A percentile compares a stretch with the other conserved stretches of the same genome.
Conservation (phyloP, 805 yeast genomes). For the Citeromyces nyonsensis region DNA sequence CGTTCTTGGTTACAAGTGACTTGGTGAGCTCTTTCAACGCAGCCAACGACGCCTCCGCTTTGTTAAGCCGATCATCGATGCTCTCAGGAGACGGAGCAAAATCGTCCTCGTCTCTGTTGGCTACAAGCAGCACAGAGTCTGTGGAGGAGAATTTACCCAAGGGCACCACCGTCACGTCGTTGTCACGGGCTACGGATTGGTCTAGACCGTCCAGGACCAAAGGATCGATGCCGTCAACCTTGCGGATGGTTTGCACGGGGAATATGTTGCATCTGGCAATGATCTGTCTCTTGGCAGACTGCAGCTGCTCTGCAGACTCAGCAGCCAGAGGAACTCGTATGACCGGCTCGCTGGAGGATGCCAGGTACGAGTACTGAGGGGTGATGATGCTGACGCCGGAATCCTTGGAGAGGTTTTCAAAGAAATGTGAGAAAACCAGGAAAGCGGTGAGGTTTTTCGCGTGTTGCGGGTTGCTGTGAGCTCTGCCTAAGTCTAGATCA, state of each 20-base stretch:
- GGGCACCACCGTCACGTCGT: slow-evolving; percentile 42
- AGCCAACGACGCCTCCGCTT: slow-evolving; percentile 38
- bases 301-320: slow-evolving; percentile 7
- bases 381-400: slow-evolving; percentile 25
- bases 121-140: slow-evolving; percentile 37
- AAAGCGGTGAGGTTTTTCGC: slow-evolving; percentile 63
- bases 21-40: slow-evolving; percentile 42
- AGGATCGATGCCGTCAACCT: slow-evolving; percentile 49
- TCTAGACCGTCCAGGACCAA: slow-evolving; percentile 36
- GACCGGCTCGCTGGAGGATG: slow-evolving; percentile 12
- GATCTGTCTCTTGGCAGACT: slow-evolving; percentile 53
- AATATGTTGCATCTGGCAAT: slow-evolving; percentile 60
- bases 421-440: slow-evolving; percentile 35
- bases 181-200: slow-evolving; percentile 22
- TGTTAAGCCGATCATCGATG: slow-evolving; percentile 32
- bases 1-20: slow-evolving; percentile 30
- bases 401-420: slow-evolving; percentile 25
- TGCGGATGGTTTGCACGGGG: slow-evolving; percentile 48
- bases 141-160: slow-evolving; percentile 32
- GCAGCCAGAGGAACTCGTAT: too few relatives aligned
- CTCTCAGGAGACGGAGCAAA: slow-evolving; percentile 60
- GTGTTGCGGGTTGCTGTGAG: slow-evolving; percentile 70
- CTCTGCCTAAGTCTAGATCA: slow-evolving; percentile 69
- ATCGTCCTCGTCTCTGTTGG: slow-evolving; percentile 38
- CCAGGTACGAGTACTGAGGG: slow-evolving; percentile 29